A percentile compares a stretch with the other conserved stretches of the same genome.
These are phyloP conservation scores for Solanum peruvianum DNA, from an alignment of 257 asterid species.

Conservation along the genomic window DNA sequence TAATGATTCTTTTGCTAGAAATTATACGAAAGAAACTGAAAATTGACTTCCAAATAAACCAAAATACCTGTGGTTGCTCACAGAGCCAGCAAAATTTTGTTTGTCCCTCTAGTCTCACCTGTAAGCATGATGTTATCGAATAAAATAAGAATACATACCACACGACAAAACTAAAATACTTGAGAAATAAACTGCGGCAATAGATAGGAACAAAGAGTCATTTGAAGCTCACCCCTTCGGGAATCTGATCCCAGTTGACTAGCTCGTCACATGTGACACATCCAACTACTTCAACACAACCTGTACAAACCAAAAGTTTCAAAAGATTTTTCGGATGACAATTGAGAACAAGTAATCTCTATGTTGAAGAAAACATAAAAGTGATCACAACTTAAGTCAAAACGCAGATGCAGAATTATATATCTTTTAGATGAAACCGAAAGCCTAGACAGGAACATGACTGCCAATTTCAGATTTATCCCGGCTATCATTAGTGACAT, in stretches of 20 bases:
- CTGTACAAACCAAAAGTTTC: constrained; percentile 17
- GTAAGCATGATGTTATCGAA: constrained; percentile 8
- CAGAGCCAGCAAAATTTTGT: constrained; percentile 92
- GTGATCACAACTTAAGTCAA: neutral
- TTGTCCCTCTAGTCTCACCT: constrained; percentile 84
- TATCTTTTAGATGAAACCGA: neutral
- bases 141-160: neutral
- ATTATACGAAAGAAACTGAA: neutral
- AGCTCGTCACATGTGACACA: constrained; percentile 73
- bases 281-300: constrained; percentile 86
- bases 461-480: neutral
- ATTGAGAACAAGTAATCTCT: neutral
- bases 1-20: neutral
- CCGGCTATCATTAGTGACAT: neutral
- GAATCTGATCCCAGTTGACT: constrained; percentile 65
- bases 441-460: neutral
- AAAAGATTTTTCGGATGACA: neutral
- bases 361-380: neutral
- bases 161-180: neutral
- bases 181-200: neutral
- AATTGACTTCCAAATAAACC: neutral
- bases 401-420: neutral
- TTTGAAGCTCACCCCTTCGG: constrained; percentile 42
- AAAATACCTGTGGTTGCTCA: constrained; percentile 75
- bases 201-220: neutral